These are phyloP conservation scores for Neonectria punicea DNA, from an alignment of 2,329 filamentous ascomycete genomes.

Conservation along the genomic window DNA sequence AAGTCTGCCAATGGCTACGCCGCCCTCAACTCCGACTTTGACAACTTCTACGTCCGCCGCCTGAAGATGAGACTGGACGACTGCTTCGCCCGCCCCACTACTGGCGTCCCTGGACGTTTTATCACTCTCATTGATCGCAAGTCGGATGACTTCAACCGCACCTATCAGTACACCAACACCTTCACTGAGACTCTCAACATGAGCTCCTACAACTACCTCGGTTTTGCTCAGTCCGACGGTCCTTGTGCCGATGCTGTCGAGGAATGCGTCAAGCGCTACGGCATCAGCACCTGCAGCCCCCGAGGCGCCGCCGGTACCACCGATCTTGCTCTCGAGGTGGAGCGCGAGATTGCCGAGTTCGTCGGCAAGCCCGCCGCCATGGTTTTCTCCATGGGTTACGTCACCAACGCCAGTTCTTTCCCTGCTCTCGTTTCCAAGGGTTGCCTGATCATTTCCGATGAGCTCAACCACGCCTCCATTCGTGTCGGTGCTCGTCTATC, in stretches of 20 bases:
- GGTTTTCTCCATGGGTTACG: conserved; percentile 99
- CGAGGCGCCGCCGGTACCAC: conserved; percentile 86
- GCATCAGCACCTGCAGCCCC: conserved; percentile 83
- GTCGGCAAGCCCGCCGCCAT: conserved; percentile 95
- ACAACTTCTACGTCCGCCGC: conserved; percentile 96
- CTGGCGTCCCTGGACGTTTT: conserved; percentile 92
- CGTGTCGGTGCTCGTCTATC: conserved; percentile 94
- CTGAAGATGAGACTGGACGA: conserved; percentile 96
- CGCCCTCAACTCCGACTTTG: conserved; percentile 96
- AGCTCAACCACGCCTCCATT: conserved; percentile 97
- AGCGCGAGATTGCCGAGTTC: conserved; percentile 88
- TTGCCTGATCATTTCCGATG: conserved; percentile 93
- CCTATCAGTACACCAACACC: conserved; percentile 89
- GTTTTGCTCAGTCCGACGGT: conserved; percentile 96
- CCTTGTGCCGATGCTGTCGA: conserved; percentile 95
- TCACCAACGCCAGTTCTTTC: conserved; percentile 93
- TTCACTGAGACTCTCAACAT: conserved; percentile 96
- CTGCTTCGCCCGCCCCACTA: conserved; percentile 92
- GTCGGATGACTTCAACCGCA: conserved; percentile 90
- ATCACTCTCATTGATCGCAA: conserved; percentile 93
- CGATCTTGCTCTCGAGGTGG: conserved; percentile 88
- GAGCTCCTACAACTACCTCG: conserved; percentile 99
- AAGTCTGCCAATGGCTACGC: conserved; percentile 89
- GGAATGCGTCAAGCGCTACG: conserved; percentile 84
- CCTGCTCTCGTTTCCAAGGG: conserved; percentile 92